Conservation (phyloP, 768 basidiomycete species). For the Kwoniella dendrophila region DNA sequence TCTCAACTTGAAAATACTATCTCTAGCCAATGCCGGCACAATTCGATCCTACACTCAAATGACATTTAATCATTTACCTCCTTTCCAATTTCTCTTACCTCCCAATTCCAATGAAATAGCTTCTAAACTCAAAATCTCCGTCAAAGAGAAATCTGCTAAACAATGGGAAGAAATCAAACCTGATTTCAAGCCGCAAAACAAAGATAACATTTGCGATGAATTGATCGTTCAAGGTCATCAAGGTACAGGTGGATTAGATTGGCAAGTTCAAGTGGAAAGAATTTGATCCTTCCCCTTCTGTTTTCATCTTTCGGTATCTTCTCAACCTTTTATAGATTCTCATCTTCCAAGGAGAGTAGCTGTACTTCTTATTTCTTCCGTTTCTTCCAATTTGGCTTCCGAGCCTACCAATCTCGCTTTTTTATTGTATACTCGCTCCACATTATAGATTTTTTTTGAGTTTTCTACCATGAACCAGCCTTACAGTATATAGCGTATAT, state of each 20-base stretch:
- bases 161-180: conserved; percentile 10
- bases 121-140: conserved; percentile 1
- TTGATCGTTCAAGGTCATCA: neutral
- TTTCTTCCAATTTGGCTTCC: too few relatives aligned
- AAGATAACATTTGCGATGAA: conserved; percentile 5
- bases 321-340: neutral
- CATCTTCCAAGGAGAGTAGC: too few relatives aligned
- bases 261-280: conserved; percentile 21
- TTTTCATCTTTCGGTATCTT: neutral
- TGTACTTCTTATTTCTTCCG: too few relatives aligned
- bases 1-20: too few relatives aligned
- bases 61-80: conserved; percentile 16
- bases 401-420: too few relatives aligned
- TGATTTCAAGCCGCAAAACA: neutral
- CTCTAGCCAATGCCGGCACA: conserved; percentile 1
- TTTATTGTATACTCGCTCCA: too few relatives aligned
- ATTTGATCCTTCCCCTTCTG: conserved; percentile 6
- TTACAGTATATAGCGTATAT: too few relatives aligned
- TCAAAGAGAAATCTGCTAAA: conserved; percentile 1
- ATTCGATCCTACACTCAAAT: conserved; percentile 20
- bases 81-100: conserved; percentile 23
- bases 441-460: too few relatives aligned
- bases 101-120: conserved; percentile 1
- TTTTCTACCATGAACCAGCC: too few relatives aligned
- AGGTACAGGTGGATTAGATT: neutral